phyloP scores from a whole-genome alignment of 2,329 filamentous ascomycete species.

The Pseudopyricularia javanii region DNA sequence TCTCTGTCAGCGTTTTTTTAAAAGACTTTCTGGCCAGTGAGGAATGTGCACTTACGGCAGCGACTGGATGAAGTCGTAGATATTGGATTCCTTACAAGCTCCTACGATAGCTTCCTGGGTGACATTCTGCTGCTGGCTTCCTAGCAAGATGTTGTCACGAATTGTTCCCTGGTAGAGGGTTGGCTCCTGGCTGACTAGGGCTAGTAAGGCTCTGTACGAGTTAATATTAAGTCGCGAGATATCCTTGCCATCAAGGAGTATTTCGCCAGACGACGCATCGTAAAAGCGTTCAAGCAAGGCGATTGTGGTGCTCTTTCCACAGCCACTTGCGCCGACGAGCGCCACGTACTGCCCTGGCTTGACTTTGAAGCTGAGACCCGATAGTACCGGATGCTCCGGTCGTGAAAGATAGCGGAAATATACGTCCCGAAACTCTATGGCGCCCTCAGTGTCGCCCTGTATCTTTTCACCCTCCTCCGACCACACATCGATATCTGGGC shows the following conservation, averaged over 20 bases:
- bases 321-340: constrained; percentile 86
- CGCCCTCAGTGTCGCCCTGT: constrained; percentile 52
- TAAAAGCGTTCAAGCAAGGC: constrained; percentile 90
- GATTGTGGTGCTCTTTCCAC: constrained; percentile 90
- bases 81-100: constrained; percentile 82
- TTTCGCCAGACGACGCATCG: constrained; percentile 67
- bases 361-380: constrained; percentile 64
- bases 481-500: constrained; percentile 75
- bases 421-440: constrained; percentile 80
- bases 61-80: constrained; percentile 82
- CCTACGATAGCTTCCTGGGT: constrained; percentile 60
- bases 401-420: constrained; percentile 92
- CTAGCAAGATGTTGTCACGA: constrained; percentile 78
- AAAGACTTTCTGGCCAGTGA: no score
- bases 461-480: constrained; percentile 54
- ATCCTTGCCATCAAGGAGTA: constrained; percentile 74
- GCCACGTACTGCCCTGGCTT: constrained; percentile 75
- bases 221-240: constrained; percentile 73
- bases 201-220: constrained; percentile 71
- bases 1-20: not conserved
- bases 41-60: constrained; percentile 29
- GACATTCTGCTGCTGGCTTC: constrained; percentile 49
- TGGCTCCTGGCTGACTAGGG: constrained; percentile 87
- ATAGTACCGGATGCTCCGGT: constrained; percentile 81
- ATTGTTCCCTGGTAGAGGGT: constrained; percentile 82